phyloP scores from a whole-genome alignment of 371 early-diverging fungal genomes.

The Haplosporangium sp. region DNA sequence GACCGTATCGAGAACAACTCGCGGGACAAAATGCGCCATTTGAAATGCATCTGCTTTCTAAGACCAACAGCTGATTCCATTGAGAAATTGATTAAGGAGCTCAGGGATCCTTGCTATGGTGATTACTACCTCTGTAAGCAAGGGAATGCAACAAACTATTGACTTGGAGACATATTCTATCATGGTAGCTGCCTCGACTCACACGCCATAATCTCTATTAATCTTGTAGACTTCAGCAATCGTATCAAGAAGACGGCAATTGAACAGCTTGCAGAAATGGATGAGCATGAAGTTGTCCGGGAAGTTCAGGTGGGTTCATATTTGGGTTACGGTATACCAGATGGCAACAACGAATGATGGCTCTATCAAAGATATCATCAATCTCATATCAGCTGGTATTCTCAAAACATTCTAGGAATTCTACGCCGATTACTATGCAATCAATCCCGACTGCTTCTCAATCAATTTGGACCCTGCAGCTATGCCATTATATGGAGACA shows the following conservation, averaged over 20 bases:
- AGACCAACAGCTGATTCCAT: constrained; percentile 88
- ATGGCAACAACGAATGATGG: neutral
- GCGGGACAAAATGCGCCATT: constrained; percentile 91
- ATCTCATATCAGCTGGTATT: neutral
- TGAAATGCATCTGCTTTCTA: constrained; percentile 94
- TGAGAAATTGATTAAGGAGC: constrained; percentile 87
- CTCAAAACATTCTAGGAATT: constrained; percentile 71
- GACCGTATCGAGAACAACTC: constrained; percentile 90
- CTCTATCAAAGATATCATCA: neutral
- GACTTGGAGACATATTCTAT: neutral
- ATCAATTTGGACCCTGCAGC: constrained; percentile 74
- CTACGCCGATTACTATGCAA: constrained; percentile 92
- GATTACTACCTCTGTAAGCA: constrained; percentile 92
- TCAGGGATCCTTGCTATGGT: constrained; percentile 91
- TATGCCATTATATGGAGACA: constrained; percentile 79
- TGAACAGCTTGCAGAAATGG: constrained; percentile 94
- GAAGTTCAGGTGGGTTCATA: constrained; percentile 81
- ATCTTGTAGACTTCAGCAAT: constrained; percentile 85
- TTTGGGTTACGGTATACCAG: neutral
- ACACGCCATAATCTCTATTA: neutral
- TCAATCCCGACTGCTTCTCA: constrained; percentile 86
- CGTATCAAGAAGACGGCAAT: constrained; percentile 88
- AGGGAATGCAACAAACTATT: neutral
- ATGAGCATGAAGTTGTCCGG: constrained; percentile 92
- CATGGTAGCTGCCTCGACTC: too few relatives aligned